phyloP scores from a whole-genome alignment of 129 eudicot species.

The Flaveria trinervia region DNA sequence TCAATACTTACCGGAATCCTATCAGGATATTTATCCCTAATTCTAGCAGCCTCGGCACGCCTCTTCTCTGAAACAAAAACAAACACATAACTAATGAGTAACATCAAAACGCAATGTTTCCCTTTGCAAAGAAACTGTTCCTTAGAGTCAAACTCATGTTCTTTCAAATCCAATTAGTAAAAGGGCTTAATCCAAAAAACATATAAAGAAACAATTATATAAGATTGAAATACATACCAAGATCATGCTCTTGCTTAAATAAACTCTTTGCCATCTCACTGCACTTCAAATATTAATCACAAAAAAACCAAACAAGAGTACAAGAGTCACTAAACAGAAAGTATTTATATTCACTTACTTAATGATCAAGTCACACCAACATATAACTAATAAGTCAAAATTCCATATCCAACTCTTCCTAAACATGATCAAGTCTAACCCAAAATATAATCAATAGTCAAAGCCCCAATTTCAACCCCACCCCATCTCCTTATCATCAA shows the following conservation, averaged over 20 bases:
- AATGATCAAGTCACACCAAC: conserved; percentile 10
- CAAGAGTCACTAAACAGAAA: neutral
- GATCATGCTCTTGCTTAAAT: conserved; percentile 68
- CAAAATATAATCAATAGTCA: conserved; percentile 14
- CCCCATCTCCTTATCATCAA: neutral
- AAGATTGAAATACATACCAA: conserved; percentile 41
- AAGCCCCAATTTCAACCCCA: conserved; percentile 7
- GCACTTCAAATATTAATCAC: conserved; percentile 2
- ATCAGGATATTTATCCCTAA: conserved; percentile 83
- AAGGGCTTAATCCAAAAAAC: neutral
- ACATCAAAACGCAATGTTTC: neutral
- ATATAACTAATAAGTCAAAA: neutral
- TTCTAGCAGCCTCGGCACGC: conserved; percentile 76
- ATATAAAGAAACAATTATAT: neutral
- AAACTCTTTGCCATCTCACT: conserved; percentile 64
- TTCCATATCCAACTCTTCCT: neutral
- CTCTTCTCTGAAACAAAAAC: conserved; percentile 57
- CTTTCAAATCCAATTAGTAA: neutral
- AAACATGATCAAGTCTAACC: conserved; percentile 23
- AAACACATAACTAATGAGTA: neutral
- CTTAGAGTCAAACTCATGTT: neutral
- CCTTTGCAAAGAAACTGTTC: neutral
- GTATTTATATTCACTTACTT: neutral
- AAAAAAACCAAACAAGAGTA: neutral
- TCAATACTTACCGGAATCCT: conserved; percentile 66